Conservation (phyloP, 768 basidiomycete genomes). For the Auriscalpium vulgare region DNA sequence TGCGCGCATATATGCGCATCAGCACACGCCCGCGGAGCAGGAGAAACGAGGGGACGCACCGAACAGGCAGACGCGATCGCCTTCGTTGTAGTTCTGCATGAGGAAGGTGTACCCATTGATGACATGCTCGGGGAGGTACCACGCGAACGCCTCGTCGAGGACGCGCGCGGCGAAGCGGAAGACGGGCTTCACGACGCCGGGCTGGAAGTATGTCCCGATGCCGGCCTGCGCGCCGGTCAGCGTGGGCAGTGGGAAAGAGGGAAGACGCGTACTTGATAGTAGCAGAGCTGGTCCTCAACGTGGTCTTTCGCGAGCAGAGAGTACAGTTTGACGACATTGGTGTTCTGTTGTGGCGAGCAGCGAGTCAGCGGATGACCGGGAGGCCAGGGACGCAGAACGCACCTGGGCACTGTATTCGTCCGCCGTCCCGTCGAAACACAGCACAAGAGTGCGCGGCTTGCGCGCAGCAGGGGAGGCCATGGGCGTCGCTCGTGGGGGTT, state of each 20-base stretch:
- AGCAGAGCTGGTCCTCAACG: conserved; percentile 32
- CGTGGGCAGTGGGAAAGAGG: neutral
- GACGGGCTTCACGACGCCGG: conserved; percentile 59
- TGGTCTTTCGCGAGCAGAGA: conserved; percentile 29
- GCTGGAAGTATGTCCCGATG: conserved; percentile 44
- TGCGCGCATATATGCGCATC: conserved; percentile 14
- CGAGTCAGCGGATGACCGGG: no score
- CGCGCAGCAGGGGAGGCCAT: neutral
- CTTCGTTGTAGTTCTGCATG: conserved; percentile 69
- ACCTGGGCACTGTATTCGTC: neutral
- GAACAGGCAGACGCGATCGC: conserved; percentile 70
- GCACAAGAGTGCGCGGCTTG: conserved; percentile 9
- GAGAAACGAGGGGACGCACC: conserved; percentile 30
- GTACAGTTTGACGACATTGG: conserved; percentile 33
- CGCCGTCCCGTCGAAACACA: conserved; percentile 15
- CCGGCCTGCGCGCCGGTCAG: conserved; percentile 29
- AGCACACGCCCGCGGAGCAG: conserved; percentile 15
- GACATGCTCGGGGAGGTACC: conserved; percentile 68
- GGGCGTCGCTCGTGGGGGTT: no score
- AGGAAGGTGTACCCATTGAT: conserved; percentile 70
- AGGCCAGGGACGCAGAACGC: neutral
- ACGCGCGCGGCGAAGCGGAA: conserved; percentile 52
- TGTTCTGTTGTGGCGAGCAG: conserved; percentile 23
- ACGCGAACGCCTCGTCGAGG: conserved; percentile 64
- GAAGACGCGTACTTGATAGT: conserved; percentile 52